phyloP scores from a whole-genome alignment of 2,329 filamentous ascomycete genomes.

The Pseudogymnoascus sp. region DNA sequence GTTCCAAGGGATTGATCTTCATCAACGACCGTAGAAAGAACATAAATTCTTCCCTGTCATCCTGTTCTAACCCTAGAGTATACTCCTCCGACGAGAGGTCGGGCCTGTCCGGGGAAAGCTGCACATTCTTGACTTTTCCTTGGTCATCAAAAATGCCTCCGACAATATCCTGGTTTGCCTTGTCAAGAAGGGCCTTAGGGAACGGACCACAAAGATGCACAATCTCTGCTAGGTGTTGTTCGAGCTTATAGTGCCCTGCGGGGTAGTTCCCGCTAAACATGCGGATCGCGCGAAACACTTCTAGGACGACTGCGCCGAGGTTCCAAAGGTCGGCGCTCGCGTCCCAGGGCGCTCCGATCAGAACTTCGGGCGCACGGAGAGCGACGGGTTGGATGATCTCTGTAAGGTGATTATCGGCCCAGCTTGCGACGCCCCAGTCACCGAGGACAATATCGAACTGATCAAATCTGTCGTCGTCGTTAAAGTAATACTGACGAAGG shows the following conservation, averaged over 20 bases:
- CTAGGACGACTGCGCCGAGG: conserved; percentile 18
- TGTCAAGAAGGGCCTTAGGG: conserved; percentile 16
- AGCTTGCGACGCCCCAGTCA: conserved; percentile 21
- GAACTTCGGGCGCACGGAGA: conserved; percentile 20
- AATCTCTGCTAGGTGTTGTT: conserved; percentile 17
- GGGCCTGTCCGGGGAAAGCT: neutral
- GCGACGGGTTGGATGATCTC: conserved; percentile 20
- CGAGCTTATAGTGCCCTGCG: conserved; percentile 11
- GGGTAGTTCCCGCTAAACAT: conserved; percentile 18
- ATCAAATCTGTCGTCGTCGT: neutral
- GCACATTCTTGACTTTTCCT: conserved; percentile 9
- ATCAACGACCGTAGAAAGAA: conserved; percentile 10
- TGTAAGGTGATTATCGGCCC: conserved; percentile 16
- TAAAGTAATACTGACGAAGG: neutral
- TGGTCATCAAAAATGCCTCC: conserved; percentile 8
- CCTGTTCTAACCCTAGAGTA: neutral
- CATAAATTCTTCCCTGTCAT: conserved; percentile 9
- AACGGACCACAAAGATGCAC: conserved; percentile 15
- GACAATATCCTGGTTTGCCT: conserved; percentile 13
- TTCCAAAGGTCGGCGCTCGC: conserved; percentile 19
- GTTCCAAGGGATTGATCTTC: conserved; percentile 11
- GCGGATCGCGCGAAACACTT: conserved; percentile 12
- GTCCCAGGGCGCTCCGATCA: conserved; percentile 21
- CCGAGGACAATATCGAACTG: conserved; percentile 19
- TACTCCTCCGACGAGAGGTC: neutral